Evolutionary conservation across 371 early-diverging fungal species (phyloP).

Genomic region (Haplosporangium sp.): DNA sequence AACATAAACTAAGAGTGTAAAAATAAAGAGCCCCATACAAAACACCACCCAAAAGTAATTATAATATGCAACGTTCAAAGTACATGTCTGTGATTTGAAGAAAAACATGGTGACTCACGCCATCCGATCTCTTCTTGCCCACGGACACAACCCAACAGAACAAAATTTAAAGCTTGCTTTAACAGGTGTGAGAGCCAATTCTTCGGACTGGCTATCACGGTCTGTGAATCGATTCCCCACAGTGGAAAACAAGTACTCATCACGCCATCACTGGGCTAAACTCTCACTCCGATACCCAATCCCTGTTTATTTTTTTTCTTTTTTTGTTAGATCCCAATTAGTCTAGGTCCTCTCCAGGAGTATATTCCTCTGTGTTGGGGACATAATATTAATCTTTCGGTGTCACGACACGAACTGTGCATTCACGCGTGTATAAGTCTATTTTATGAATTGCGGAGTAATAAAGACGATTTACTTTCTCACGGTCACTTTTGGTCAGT

Average conservation of each 20-base stretch:
- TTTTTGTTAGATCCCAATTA: too few relatives aligned
- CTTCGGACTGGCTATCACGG: neutral
- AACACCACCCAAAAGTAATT: too few relatives aligned
- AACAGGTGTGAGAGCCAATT: constrained; percentile 1
- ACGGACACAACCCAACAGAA: constrained; percentile 2
- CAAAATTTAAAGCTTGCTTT: neutral
- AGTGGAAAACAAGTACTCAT: neutral
- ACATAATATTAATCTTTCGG: too few relatives aligned
- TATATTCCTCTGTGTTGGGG: too few relatives aligned
- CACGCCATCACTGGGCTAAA: neutral
- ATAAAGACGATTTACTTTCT: too few relatives aligned
- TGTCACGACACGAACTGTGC: neutral
- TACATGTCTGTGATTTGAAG: neutral
- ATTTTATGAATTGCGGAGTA: too few relatives aligned
- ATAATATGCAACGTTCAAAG: neutral
- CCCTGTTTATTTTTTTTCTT: neutral
- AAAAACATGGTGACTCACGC: constrained; percentile 13
- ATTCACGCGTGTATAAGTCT: too few relatives aligned
- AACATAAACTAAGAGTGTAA: neutral
- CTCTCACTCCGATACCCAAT: neutral
- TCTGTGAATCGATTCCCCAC: neutral
- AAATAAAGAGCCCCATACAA: neutral
- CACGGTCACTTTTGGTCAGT: too few relatives aligned
- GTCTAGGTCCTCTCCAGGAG: too few relatives aligned
- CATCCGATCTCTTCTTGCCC: constrained; percentile 1